Base-by-base conservation (phyloP, 352 stramenopile genomes). In the Phytophthora citrophthora region DNA sequence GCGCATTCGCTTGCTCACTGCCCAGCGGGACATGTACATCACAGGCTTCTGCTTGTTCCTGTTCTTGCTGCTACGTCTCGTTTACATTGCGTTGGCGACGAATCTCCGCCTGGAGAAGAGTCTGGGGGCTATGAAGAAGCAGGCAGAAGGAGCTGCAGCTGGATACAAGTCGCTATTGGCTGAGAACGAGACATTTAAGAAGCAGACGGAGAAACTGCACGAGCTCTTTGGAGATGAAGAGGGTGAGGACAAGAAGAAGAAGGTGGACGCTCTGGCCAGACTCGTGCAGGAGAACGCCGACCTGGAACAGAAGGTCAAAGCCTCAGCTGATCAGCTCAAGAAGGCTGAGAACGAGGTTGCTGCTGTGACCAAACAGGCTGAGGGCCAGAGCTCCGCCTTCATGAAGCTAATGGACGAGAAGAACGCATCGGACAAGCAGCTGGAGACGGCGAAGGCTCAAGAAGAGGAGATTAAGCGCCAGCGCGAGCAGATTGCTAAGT, bases 1-100 rank as follows among this genome's bases (percentile, higher is more conserved):
- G 63, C 85, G 87, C n/a, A 89, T 95, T 44, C 87, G 85, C 23
- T 54, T 95, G 54, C 72, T 95, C 54, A 78, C 77, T 13, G 83
- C 87, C 0, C 85, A 95, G 64, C 80, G 87, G 18, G 81, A 95
- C 63, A 92, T 94, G 84, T 95, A 95, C 82, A 94, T 95, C 57
- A 83, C 87, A 29, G 85, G 87, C 64, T 93, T 94, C 62, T 90
- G 74, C 32, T 74, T 95, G 38, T 95, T 95, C 70, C 70, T 94
- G 7, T 94, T 94, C 54, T 51, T 92, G 68, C 63, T 95, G 41
- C 70, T 95, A 16, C 81, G 84, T 34, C 71, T 95, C 11, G 79
- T 95, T 61, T 95, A 94, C 74, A 71, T 73, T 15, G 76, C 82
- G 1, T 71, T 92, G 60, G 82, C 72, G 9, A 86, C 72, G 7